A percentile compares a stretch with the other conserved stretches of the same genome.
phyloP scores from a whole-genome alignment of 768 basidiomycete genomes.

The Tulasnella sp. region DNA sequence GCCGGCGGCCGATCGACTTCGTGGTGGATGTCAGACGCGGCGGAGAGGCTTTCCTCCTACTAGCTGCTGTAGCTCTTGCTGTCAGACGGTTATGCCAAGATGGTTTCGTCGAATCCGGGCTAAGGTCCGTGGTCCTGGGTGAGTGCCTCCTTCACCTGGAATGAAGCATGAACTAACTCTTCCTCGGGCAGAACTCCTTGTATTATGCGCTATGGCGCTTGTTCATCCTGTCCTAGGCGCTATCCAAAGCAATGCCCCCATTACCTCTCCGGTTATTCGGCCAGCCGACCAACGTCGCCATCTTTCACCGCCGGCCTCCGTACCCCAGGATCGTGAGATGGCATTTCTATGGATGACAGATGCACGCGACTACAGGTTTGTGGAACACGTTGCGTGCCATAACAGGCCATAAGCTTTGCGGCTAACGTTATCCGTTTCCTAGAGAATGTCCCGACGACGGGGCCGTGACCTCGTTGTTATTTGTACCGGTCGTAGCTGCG shows the following conservation, averaged over 20 bases:
- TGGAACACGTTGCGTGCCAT: conserved; percentile 1
- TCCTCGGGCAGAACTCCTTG: conserved; percentile 44
- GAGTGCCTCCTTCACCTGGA: not conserved
- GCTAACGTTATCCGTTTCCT: conserved; percentile 23
- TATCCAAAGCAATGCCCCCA: not conserved
- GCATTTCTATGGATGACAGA: conserved; percentile 73
- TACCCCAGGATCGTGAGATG: conserved; percentile 46
- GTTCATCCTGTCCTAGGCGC: conserved; percentile 38
- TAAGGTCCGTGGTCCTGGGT: not conserved
- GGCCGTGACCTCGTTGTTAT: conserved; percentile 69
- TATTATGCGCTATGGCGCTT: conserved; percentile 47
- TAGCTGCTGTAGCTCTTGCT: conserved; percentile 54
- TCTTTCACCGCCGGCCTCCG: conserved; percentile 17
- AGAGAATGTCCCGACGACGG: conserved; percentile 84
- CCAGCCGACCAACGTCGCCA: conserved; percentile 11
- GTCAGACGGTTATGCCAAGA: conserved; percentile 41
- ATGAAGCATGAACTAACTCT: not conserved
- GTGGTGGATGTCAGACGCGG: conserved; percentile 55
- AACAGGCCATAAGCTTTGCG: not conserved
- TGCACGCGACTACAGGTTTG: conserved; percentile 75
- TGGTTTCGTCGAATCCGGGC: conserved; percentile 19
- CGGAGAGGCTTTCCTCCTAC: conserved; percentile 55
- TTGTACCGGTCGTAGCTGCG: conserved; percentile 71
- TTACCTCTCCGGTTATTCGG: not conserved
- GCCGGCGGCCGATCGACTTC: conserved; percentile 31